Evolutionary conservation across 192 early-diverging fungal genomes (phyloP).

Genomic region (Entomortierella lignicola): DNA sequence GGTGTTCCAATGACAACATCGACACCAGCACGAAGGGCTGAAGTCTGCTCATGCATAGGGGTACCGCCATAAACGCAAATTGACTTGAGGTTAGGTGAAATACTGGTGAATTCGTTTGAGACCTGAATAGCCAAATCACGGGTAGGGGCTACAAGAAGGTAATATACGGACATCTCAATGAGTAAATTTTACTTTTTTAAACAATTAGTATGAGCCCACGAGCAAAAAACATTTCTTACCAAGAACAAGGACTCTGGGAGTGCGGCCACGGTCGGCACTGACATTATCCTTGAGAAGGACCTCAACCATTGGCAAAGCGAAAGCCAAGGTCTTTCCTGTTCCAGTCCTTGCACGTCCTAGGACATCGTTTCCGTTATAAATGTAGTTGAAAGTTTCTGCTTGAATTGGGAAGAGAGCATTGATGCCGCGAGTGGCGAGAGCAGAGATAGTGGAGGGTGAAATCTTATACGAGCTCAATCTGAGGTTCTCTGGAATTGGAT

Average conservation of each 20-base stretch:
- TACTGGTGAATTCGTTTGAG: slow-evolving; percentile 78
- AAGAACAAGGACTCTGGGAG: slow-evolving; percentile 66
- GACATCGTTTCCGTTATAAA: slow-evolving; percentile 81
- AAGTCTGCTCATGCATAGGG: slow-evolving; percentile 87
- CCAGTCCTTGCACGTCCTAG: slow-evolving; percentile 81
- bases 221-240: too few relatives aligned
- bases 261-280: slow-evolving; percentile 54
- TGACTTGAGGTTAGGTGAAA: slow-evolving; percentile 71
- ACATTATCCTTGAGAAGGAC: slow-evolving; percentile 57
- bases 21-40: slow-evolving; percentile 76
- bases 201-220: too few relatives aligned
- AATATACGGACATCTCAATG: slow-evolving; percentile 36
- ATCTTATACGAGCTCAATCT: slow-evolving; percentile 71
- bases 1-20: slow-evolving; percentile 88
- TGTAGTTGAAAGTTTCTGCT: slow-evolving; percentile 81
- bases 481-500: slow-evolving; percentile 67
- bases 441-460: slow-evolving; percentile 72
- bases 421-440: slow-evolving; percentile 80
- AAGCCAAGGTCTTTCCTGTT: slow-evolving; percentile 86
- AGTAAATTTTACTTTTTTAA: too few relatives aligned
- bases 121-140: slow-evolving; percentile 93
- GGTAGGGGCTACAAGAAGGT: slow-evolving; percentile 76
- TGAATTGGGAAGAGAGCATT: slow-evolving; percentile 94
- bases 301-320: slow-evolving; percentile 84
- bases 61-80: slow-evolving; percentile 91